Evolutionary conservation across 306 rosid genomes (phyloP).

Genomic region (Delonix regia): DNA sequence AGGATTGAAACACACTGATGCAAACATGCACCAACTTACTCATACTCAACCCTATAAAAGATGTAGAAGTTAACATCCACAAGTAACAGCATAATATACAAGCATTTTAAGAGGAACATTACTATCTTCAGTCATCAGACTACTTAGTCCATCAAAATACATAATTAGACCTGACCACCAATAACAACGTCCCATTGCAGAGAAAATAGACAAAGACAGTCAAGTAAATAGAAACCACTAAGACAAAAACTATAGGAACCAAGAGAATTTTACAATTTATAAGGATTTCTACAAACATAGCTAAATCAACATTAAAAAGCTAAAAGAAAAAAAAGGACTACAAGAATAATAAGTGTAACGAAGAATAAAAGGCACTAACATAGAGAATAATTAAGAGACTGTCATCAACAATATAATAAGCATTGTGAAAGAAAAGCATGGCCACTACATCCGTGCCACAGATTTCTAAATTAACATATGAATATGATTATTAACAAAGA

Average conservation of each 20-base stretch:
- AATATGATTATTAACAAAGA: neutral
- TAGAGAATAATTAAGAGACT: neutral
- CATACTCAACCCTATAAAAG: conserved; percentile 15
- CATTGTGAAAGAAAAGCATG: conserved; percentile 3
- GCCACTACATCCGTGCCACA: neutral
- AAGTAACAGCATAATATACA: neutral
- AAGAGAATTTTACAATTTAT: neutral
- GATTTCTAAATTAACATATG: neutral
- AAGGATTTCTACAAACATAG: neutral
- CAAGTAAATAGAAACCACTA: conserved; percentile 15
- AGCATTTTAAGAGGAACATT: conserved; percentile 27
- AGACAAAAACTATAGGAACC: neutral
- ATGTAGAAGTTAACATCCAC: neutral
- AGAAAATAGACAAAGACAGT: neutral
- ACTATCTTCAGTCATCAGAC: neutral
- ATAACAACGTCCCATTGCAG: neutral
- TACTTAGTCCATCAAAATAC: neutral
- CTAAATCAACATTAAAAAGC: neutral
- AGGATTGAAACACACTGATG: conserved; percentile 15
- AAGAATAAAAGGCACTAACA: neutral
- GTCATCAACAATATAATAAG: conserved; percentile 1
- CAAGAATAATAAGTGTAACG: conserved; percentile 1
- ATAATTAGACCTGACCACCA: neutral
- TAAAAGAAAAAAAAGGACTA: neutral
- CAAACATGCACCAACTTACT: conserved; percentile 1